Conservation (phyloP, 192 early-diverging fungal genomes). For the Jimgerdemannia flammicorona region DNA sequence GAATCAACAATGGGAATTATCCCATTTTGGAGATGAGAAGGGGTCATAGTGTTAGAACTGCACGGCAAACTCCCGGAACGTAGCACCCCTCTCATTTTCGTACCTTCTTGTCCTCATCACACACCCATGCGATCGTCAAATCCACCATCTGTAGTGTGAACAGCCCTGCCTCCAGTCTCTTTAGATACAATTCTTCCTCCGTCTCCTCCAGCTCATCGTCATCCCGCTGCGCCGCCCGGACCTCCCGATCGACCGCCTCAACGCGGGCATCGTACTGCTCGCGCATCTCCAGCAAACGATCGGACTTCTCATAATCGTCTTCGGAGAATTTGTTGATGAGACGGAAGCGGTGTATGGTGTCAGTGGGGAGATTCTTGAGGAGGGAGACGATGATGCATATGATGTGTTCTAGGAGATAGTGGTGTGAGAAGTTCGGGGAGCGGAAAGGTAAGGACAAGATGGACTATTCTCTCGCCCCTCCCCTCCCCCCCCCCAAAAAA, state of each 20-base stretch:
- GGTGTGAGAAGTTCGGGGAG: too few species aligned
- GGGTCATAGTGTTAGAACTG: too few species aligned
- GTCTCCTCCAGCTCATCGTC: constrained; percentile 49
- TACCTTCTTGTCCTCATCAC: constrained; percentile 46
- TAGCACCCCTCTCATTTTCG: neutral
- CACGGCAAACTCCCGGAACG: too few species aligned
- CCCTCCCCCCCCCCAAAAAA: neutral
- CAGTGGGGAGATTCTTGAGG: constrained; percentile 58
- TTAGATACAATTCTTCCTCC: constrained; percentile 62
- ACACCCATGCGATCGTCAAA: constrained; percentile 62
- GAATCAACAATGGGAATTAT: neutral
- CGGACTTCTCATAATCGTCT: constrained; percentile 76
- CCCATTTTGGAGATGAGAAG: too few species aligned
- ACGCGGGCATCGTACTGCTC: constrained; percentile 65
- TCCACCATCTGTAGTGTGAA: constrained; percentile 77
- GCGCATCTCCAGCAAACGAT: constrained; percentile 76
- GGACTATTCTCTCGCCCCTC: neutral
- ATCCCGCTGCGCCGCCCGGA: constrained; percentile 44
- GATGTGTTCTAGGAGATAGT: constrained; percentile 63
- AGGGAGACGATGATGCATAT: constrained; percentile 81
- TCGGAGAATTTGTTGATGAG: constrained; percentile 83
- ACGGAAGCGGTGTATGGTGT: constrained; percentile 60
- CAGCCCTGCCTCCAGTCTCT: constrained; percentile 72
- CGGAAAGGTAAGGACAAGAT: neutral
- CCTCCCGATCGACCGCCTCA: constrained; percentile 44